Base-by-base conservation (phyloP, 768 basidiomycete genomes). In the Glaciozyma martinii region DNA sequence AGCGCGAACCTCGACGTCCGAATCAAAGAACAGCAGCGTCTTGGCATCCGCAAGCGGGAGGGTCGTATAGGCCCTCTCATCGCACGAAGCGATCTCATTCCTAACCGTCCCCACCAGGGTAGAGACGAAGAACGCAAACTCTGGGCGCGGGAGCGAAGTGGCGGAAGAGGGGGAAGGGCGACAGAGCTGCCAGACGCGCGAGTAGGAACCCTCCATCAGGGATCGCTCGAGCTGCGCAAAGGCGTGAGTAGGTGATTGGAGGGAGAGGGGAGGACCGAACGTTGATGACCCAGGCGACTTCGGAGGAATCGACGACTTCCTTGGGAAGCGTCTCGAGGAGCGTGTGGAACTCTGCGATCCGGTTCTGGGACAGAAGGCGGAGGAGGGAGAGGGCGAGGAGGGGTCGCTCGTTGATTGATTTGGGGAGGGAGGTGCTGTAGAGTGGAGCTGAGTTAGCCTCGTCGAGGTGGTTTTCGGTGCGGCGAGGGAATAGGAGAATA, bases 161-260 rank as follows among this genome's bases (percentile, higher is more conserved):
- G 61, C 32, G 23, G 42, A 27, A 1, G 44, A 33, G 49, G 46
- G 12, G 27, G 49, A 19, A 19, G 56, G 37, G 32, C 54, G 60
- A 70, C 92, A 84, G 44, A 93, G 93, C 73, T 88, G 85, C 89
- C 93, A 99, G 16, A 97, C 94, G 76, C 94, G 94, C 78, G 89
- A 90, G 76, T 98, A 99, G 73, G 88, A 88, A 46, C 94, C 94
- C 76, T 98, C 94, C 94, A 99, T 99, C 53, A 98, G 82, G 89
- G 93, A 97, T 57, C 88, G 82, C 76, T 99, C 94, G 66, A 93
- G 84, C 75, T 92, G 83, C 81, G 73, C n/a, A n/a, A 21, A 29
- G 10, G 30, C 25, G 7, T 49, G 23, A 33, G 27, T 23, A n/a
- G 37, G 6, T 32, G 19, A 42, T 37, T 25, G 32, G 9, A 52